Base-by-base conservation (phyloP, 345 rosid species). In the Alliaria petiolata region DNA sequence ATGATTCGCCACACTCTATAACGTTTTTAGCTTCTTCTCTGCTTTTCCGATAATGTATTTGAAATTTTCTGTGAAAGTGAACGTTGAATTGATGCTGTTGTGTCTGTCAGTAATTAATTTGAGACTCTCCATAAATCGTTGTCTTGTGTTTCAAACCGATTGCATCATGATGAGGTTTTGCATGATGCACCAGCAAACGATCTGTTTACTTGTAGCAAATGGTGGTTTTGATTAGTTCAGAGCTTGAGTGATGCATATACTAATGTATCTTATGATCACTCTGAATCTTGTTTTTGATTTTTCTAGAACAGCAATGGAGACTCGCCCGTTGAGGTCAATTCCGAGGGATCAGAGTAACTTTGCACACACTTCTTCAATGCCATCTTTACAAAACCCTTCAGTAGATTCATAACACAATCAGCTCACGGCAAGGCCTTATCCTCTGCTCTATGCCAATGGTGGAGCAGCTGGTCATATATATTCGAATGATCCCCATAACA, bases 391-490 rank as follows among this genome's bases (percentile, higher is more conserved):
- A 39, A 65, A 65, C 66, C 71, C 81, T 76, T 69, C 75, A 49
- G 84, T 81, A 59, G 79, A 67, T 72, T 53, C 83, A 42, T 78
- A 82, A 3, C 80, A 79, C 67, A 74, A 79, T 63, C 93, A 79
- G 58, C 61, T 47, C 70, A 71, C 40, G 67, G 62, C 81, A 50
- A 67, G 76, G 76, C 74, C 85, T 44, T 81, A 75, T 78, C 82
- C 76, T 53, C 12, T n/a, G n/a, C n/a, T 28, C 43, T 12, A 81
- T 49, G 65, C 83, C 34, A 86, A 79, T 45, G 78, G 74, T 76
- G 95, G 84, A 68, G 65, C 74, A 51, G 89, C 85, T 74, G 95
- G 93, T 53, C 95, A 82, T 72, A 80, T 84, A 1, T 82, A 81
- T 63, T 85, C 93, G 45, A 77, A 77, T 34, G 88, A 86, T 75